These are phyloP conservation scores for Dothideomycetes sp. DNA, from an alignment of 2,329 filamentous ascomycete species.

Conservation along the genomic window DNA sequence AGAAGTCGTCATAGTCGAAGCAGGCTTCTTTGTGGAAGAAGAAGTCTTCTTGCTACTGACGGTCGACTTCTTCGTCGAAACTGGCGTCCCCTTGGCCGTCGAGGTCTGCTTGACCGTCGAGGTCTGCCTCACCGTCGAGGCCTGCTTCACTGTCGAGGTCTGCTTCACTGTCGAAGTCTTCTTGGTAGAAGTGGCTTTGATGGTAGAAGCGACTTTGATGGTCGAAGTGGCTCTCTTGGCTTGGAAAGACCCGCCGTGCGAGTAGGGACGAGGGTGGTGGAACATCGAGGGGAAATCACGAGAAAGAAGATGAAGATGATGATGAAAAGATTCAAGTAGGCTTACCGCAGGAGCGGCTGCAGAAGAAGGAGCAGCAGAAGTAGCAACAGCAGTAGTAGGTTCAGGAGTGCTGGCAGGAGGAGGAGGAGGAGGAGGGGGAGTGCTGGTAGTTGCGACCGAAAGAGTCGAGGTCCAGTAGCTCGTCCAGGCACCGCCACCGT, in stretches of 20 bases:
- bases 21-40: constrained; percentile 7
- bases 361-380: constrained; percentile 11
- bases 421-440: neutral
- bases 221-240: constrained; percentile 15
- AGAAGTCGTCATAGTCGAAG: constrained; percentile 7
- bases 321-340: constrained; percentile 10
- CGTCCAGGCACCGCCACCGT: constrained; percentile 6
- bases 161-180: constrained; percentile 6
- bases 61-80: constrained; percentile 8
- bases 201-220: constrained; percentile 2
- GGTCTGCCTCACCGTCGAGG: neutral
- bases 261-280: constrained; percentile 2
- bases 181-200: constrained; percentile 10
- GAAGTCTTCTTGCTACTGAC: constrained; percentile 1
- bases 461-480: constrained; percentile 6
- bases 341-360: constrained; percentile 8
- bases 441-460: constrained; percentile 2
- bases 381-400: constrained; percentile 11
- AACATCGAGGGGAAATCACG: constrained; percentile 11
- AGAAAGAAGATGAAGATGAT: constrained; percentile 11
- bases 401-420: constrained; percentile 7
- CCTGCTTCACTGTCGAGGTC: constrained; percentile 9
- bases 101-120: constrained; percentile 6
- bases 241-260: constrained; percentile 4
- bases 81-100: constrained; percentile 7